Base-by-base conservation (phyloP, 2,329 filamentous ascomycete species). In the Aschersonia sp. region DNA sequence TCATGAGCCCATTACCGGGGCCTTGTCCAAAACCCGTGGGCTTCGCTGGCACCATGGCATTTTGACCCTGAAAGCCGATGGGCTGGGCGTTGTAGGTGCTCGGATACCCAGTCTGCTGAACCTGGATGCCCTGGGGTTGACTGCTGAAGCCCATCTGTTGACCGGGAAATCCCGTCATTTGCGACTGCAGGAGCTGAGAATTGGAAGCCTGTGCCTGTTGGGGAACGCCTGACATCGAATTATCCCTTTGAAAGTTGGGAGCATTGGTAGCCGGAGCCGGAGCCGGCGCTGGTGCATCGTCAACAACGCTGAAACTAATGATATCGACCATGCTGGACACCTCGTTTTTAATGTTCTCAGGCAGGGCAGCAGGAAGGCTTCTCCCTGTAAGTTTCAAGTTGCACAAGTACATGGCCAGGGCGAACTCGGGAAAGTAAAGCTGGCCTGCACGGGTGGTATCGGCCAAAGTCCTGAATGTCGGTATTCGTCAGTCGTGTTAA, bases 251-350 rank as follows among this genome's bases (percentile, higher is more conserved):
- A 59, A 91, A 88, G 56, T 80, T 83, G 1, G 86, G 82, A 12
- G 78, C 78, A 63, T 86, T 89, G 51, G 71, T 78, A 47, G 72
- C 72, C 3, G 66, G 57, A 47, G 72, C 72, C 3, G 66, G 57
- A 31, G 70, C 67, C n/a, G 74, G 65, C 28, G 75, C 66, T 41
- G 61, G 60, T 4, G 68, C 70, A 31, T 91, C 84, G 54, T 98
- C 92, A 1, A 79, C 80, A 30, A 96, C 78, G 55, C 84, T 88
- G 62, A 98, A 98, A 51, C 89, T 95, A 61, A 98, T 98, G 49
- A 98, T 98, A 61, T 98, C 92, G 41, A 98, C 92, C 89, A 98
- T 97, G 66, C 92, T 95, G 3, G 91, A 97, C 20, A 98, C 92
- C 65, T 98, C 92, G 58, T 98, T 98, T 69, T 82, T 85, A 54